Percentiles rank a stretch among this genome's conserved stretches.
These are phyloP conservation scores for Psophocarpus tetragonolobus DNA, from an alignment of 306 rosid genomes.

Conservation along the genomic window DNA sequence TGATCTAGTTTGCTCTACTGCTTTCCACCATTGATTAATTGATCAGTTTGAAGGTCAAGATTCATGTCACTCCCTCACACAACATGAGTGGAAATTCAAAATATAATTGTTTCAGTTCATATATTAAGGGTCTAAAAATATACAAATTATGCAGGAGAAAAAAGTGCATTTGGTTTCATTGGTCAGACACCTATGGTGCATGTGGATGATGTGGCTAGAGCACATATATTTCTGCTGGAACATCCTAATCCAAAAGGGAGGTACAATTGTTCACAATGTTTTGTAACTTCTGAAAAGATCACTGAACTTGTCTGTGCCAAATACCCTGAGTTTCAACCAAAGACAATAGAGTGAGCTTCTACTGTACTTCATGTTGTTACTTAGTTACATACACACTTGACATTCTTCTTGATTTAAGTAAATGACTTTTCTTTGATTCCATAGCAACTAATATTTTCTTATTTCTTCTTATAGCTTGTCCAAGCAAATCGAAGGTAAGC, in stretches of 20 bases:
- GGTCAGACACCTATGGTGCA: constrained; percentile 3
- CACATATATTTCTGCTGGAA: neutral
- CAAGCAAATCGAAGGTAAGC: neutral
- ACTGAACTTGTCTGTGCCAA: neutral
- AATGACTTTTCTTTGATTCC: neutral
- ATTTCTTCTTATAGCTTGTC: neutral
- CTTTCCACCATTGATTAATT: no score
- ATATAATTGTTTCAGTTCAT: no score
- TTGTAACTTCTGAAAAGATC: neutral
- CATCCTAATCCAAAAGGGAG: constrained; percentile 14
- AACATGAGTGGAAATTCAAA: no score
- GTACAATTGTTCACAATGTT: neutral
- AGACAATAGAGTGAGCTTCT: neutral
- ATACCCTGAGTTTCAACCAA: neutral
- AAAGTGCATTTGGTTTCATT: neutral
- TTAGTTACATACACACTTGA: neutral
- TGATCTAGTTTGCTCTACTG: no score
- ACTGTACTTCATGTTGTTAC: neutral
- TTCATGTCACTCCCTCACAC: no score
- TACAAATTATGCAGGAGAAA: neutral
- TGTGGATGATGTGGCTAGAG: constrained; percentile 26
- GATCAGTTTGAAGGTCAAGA: no score
- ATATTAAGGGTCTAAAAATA: neutral
- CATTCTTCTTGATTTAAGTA: neutral
- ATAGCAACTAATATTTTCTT: neutral